Conservation (phyloP, 2,329 filamentous ascomycete genomes). For the Penicillium sp. region DNA sequence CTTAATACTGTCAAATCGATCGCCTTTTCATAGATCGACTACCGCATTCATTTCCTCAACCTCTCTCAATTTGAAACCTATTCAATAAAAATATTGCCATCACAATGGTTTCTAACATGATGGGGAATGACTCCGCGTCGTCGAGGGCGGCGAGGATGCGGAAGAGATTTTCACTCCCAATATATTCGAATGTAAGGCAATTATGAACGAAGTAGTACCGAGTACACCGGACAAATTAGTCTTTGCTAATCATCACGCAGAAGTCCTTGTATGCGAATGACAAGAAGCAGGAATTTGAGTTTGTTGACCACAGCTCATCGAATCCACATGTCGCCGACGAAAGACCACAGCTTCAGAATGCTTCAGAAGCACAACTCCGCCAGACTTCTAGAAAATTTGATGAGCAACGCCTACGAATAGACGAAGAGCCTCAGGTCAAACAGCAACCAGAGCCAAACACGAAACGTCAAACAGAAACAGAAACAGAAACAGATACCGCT, state of each 20-base stretch:
- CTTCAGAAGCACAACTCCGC: background rate
- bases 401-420: background rate
- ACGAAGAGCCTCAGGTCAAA: background rate
- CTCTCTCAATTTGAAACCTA: too few relatives aligned
- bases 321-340: background rate
- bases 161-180: background rate
- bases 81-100: background rate
- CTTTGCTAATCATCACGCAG: background rate
- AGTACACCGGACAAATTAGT: background rate
- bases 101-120: background rate
- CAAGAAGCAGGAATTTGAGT: background rate
- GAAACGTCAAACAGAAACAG: too few relatives aligned
- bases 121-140: conserved; percentile 1
- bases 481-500: background rate
- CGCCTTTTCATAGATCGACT: background rate
- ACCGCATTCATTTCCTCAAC: background rate
- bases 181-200: conserved; percentile 3
- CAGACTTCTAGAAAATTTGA: background rate
- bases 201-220: background rate
- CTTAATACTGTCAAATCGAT: too few relatives aligned
- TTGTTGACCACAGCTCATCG: background rate
- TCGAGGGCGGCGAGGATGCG: conserved; percentile 1
- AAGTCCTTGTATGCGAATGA: background rate
- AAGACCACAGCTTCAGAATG: background rate
- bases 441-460: background rate